Percentiles rank a stretch among this genome's conserved stretches.
These are phyloP conservation scores for Alternaria triticimaculans DNA, from an alignment of 2,329 filamentous ascomycete species.

Conservation along the genomic window DNA sequence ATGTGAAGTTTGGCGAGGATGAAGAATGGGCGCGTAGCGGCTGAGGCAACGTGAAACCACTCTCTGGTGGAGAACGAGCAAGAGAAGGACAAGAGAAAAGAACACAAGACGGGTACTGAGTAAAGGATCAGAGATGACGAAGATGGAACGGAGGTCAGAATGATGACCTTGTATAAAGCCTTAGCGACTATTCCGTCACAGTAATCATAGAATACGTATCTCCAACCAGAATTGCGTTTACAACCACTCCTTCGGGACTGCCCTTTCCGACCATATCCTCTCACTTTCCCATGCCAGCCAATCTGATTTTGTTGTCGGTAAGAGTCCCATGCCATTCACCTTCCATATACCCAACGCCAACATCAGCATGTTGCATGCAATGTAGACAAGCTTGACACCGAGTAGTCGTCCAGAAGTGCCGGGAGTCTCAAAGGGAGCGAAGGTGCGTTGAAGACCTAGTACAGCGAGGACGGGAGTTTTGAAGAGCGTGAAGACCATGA, in stretches of 20 bases:
- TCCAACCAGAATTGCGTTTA: conserved; percentile 6
- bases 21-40: neutral
- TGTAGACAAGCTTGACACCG: conserved; percentile 84
- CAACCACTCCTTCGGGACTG: conserved; percentile 46
- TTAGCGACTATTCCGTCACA: neutral
- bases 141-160: neutral
- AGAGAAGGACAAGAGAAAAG: neutral
- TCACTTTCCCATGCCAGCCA: conserved; percentile 95
- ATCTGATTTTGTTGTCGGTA: conserved; percentile 96
- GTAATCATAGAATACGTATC: neutral
- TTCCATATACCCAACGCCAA: conserved; percentile 93
- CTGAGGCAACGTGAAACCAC: neutral
- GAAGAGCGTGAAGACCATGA: conserved; percentile 99
- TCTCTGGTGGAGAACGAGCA: neutral
- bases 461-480: conserved; percentile 92
- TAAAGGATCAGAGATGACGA: neutral
- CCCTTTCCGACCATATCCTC: conserved; percentile 55
- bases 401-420: conserved; percentile 75
- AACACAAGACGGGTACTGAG: neutral
- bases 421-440: conserved; percentile 87
- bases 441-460: conserved; percentile 82
- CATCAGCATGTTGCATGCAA: conserved; percentile 84
- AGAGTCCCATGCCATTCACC: conserved; percentile 91
- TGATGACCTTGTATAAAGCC: neutral
- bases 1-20: neutral